Conservation (phyloP, 2,329 filamentous ascomycete genomes). For the Ceratocystis destructans region DNA sequence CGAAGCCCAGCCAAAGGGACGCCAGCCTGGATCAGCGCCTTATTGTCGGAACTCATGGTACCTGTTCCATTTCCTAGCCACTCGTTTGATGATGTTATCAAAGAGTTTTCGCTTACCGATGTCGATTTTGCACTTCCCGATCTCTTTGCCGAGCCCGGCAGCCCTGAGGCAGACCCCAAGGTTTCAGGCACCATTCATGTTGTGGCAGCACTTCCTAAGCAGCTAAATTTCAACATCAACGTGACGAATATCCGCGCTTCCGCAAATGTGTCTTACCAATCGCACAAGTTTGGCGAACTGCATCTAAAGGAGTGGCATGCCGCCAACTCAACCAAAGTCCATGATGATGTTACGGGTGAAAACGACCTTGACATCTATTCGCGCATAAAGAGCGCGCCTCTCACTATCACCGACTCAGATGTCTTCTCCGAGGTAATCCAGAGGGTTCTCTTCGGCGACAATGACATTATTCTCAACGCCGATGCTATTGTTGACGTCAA, state of each 20-base stretch:
- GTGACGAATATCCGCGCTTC: slow-evolving; percentile 63
- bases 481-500: slow-evolving; percentile 71
- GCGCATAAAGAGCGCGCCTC: slow-evolving; percentile 60
- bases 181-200: slow-evolving; percentile 76
- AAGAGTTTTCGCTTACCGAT: slow-evolving; percentile 73
- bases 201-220: slow-evolving; percentile 61
- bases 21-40: slow-evolving; percentile 67
- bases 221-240: slow-evolving; percentile 74
- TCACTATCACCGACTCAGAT: slow-evolving; percentile 67
- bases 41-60: slow-evolving; percentile 69
- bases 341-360: slow-evolving; percentile 38
- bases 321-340: slow-evolving; percentile 63
- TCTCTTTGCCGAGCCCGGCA: slow-evolving; percentile 60
- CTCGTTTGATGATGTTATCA: slow-evolving; percentile 68
- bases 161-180: slow-evolving; percentile 58
- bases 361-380: slow-evolving; percentile 61
- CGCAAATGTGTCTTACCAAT: slow-evolving; percentile 68
- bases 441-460: slow-evolving; percentile 59
- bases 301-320: slow-evolving; percentile 70
- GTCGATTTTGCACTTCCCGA: slow-evolving; percentile 78
- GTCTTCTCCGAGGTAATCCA: slow-evolving; percentile 73
- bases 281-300: slow-evolving; percentile 65
- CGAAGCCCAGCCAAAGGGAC: slow-evolving; percentile 48
- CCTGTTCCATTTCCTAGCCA: slow-evolving; percentile 74
- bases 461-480: slow-evolving; percentile 57